These are phyloP conservation scores for Cucurbita maxima DNA, from an alignment of 306 rosid genomes.

Conservation along the genomic window DNA sequence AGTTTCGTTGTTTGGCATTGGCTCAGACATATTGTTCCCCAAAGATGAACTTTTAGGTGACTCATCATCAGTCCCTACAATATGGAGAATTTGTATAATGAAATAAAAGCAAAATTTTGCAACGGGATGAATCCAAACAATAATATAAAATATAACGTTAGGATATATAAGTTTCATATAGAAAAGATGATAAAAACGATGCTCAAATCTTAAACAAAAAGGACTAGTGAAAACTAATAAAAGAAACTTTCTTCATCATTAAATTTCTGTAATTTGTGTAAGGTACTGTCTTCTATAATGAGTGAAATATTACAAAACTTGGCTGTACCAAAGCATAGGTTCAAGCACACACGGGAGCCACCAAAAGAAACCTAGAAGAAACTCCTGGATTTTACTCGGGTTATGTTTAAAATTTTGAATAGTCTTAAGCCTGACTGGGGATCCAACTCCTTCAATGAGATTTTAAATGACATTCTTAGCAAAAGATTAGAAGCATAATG, in stretches of 20 bases:
- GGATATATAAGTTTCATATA: background rate
- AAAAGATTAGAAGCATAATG: background rate
- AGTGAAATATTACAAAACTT: background rate
- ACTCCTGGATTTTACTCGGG: background rate
- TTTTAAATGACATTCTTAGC: background rate
- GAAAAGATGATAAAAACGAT: background rate
- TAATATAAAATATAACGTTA: background rate
- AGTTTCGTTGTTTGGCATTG: slow-evolving; percentile 26
- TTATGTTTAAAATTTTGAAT: background rate
- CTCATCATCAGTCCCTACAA: slow-evolving; percentile 27
- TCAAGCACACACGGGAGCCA: background rate
- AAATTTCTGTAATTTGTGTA: background rate
- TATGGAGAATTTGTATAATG: background rate
- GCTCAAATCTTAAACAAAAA: background rate
- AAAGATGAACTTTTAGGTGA: slow-evolving; percentile 13
- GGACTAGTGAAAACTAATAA: background rate
- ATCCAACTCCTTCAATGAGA: background rate
- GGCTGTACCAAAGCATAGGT: background rate
- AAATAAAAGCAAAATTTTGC: background rate
- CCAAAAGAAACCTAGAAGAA: background rate
- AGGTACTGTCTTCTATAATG: background rate
- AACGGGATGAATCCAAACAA: background rate
- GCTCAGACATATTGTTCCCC: slow-evolving; percentile 14
- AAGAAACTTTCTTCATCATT: background rate
- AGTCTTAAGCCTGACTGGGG: background rate